Percentiles rank a stretch among this genome's conserved stretches.
Conservation (phyloP, 306 rosid genomes). For the Vigna unguiculata region DNA sequence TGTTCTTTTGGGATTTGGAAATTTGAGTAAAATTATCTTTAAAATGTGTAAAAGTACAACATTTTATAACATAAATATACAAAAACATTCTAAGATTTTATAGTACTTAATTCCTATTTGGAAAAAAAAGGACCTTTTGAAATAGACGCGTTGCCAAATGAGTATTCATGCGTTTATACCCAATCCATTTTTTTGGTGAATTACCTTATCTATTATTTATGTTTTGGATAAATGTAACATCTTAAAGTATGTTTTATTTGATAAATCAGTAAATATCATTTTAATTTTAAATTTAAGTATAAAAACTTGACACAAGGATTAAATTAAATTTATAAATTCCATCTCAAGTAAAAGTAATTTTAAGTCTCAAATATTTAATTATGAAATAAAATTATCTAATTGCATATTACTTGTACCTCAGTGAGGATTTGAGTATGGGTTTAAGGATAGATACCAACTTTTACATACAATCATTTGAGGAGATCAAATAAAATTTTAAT, state of each 20-base stretch:
- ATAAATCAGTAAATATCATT: too few species aligned
- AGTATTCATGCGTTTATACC: too few species aligned
- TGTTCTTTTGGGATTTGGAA: background rate
- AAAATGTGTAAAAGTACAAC: background rate
- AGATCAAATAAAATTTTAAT: too few species aligned
- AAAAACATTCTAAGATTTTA: background rate
- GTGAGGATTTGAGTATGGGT: background rate
- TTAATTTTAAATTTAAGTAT: background rate
- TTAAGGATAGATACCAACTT: background rate
- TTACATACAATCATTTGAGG: background rate
- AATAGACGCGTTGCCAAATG: background rate
- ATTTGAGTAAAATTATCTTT: background rate
- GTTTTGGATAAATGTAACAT: background rate
- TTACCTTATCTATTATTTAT: background rate
- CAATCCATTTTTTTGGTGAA: too few species aligned
- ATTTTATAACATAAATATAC: background rate
- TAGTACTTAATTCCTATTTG: background rate
- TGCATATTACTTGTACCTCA: background rate
- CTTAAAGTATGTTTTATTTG: background rate
- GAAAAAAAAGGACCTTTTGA: background rate
- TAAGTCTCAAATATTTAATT: background rate
- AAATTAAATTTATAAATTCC: background rate
- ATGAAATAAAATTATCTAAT: background rate
- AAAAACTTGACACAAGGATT: background rate
- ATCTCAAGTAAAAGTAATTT: too few species aligned